Evolutionary conservation across 1,284 basidiomycete genomes (phyloP).

Genomic region (Fomes fomentarius): DNA sequence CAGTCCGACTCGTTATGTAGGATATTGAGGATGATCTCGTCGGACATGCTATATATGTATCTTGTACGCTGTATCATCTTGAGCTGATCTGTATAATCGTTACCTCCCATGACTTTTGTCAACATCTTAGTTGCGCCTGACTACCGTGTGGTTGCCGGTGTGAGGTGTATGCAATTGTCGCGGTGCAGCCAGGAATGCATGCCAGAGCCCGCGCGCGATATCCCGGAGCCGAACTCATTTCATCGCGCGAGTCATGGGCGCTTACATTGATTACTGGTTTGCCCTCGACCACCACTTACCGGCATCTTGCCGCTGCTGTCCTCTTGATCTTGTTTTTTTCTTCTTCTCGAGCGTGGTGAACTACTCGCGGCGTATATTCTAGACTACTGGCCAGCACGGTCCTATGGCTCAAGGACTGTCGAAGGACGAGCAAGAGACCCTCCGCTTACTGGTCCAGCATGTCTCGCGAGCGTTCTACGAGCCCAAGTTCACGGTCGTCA

Average conservation of each 20-base stretch:
- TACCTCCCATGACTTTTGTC: too few species aligned
- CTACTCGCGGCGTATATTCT: neutral
- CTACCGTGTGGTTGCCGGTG: too few species aligned
- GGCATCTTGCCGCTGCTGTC: neutral
- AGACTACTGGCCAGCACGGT: slow-evolving; percentile 24
- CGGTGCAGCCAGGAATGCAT: too few species aligned
- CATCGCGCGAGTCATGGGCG: neutral
- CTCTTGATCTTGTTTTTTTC: neutral
- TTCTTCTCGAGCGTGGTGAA: neutral
- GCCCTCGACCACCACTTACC: neutral
- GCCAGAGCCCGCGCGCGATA: too few species aligned
- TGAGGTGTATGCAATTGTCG: too few species aligned
- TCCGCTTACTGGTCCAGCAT: slow-evolving; percentile 86
- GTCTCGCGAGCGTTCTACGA: slow-evolving; percentile 96
- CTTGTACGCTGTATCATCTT: neutral
- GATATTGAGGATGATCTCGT: slow-evolving; percentile 2
- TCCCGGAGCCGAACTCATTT: too few species aligned
- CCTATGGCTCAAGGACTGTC: slow-evolving; percentile 39
- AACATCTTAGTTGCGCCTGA: too few species aligned
- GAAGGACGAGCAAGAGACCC: slow-evolving; percentile 74
- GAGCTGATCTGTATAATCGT: too few species aligned
- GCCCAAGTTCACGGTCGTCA: slow-evolving; percentile 85
- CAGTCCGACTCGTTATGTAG: neutral
- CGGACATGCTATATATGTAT: slow-evolving; percentile 14
- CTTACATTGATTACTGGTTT: neutral